These are phyloP conservation scores for Sporothrix globosa DNA, from an alignment of 2,329 filamentous ascomycete genomes.

Conservation along the genomic window DNA sequence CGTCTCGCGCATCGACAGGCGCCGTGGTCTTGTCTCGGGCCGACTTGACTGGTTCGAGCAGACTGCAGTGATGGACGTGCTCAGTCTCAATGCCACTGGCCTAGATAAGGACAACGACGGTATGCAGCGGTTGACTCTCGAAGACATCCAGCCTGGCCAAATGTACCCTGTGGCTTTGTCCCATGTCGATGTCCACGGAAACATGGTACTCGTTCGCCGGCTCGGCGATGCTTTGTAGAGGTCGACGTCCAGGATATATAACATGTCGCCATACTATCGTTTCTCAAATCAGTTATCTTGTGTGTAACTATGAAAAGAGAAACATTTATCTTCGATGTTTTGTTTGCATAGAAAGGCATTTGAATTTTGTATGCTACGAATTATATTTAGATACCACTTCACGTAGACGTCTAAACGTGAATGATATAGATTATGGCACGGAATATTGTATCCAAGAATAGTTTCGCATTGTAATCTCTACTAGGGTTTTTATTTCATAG, in stretches of 20 bases:
- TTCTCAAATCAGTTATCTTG: no score
- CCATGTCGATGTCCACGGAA: conserved; percentile 57
- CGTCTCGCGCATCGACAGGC: conserved; percentile 46
- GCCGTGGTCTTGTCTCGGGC: conserved; percentile 45
- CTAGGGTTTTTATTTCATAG: no score
- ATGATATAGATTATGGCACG: background rate
- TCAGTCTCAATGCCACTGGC: conserved; percentile 41
- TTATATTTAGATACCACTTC: conserved; percentile 4
- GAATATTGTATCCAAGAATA: no score
- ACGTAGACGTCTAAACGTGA: conserved; percentile 1
- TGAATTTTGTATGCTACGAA: background rate
- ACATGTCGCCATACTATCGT: no score
- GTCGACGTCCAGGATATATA: background rate
- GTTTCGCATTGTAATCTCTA: no score
- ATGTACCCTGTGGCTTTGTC: conserved; percentile 59
- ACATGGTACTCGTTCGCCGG: conserved; percentile 50
- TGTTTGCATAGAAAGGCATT: background rate
- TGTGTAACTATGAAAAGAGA: background rate
- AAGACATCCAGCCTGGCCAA: conserved; percentile 53
- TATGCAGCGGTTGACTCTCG: conserved; percentile 41
- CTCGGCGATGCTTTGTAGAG: conserved; percentile 15
- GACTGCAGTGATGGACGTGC: conserved; percentile 48
- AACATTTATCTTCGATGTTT: background rate
- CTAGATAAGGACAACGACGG: background rate
- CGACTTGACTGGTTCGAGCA: conserved; percentile 57